Evolutionary conservation across 2,329 filamentous ascomycete genomes (phyloP).

Genomic region (Aspergillus clavatus): DNA sequence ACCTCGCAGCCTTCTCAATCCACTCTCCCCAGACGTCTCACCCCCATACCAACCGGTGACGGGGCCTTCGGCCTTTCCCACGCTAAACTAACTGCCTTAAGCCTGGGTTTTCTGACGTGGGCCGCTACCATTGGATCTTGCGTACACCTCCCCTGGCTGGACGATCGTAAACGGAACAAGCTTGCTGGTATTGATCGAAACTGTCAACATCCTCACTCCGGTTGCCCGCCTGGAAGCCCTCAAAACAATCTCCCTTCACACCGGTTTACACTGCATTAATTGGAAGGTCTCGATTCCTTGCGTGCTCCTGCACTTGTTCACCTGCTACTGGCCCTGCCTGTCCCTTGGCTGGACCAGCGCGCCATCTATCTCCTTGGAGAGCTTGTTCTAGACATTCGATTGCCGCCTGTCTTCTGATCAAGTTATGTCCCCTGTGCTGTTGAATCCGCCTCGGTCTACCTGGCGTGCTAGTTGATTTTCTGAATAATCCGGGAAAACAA

Average conservation of each 20-base stretch:
- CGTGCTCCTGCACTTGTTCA: neutral
- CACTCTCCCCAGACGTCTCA: conserved; percentile 8
- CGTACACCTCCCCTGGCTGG: conserved; percentile 15
- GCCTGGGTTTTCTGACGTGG: conserved; percentile 19
- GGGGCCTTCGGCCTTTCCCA: conserved; percentile 4
- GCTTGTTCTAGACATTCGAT: conserved; percentile 22
- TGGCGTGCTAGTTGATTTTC: conserved; percentile 10
- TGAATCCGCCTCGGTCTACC: conserved; percentile 12
- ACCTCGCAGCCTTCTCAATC: conserved; percentile 2
- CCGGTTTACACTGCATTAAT: neutral
- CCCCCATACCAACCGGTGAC: neutral
- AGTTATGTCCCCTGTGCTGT: conserved; percentile 16
- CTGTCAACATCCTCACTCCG: neutral
- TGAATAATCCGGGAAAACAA: neutral
- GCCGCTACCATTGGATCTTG: conserved; percentile 19
- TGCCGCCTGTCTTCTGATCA: conserved; percentile 17
- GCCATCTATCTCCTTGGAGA: conserved; percentile 1
- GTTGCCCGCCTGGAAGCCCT: neutral
- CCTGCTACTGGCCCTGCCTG: neutral
- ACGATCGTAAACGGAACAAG: conserved; percentile 1
- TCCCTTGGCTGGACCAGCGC: neutral
- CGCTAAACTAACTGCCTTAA: conserved; percentile 8
- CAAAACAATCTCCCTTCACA: neutral
- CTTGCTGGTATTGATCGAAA: neutral
- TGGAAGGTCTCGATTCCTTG: neutral